Conservation (phyloP, 805 yeast genomes). For the Barnettozyma sucrosica region DNA sequence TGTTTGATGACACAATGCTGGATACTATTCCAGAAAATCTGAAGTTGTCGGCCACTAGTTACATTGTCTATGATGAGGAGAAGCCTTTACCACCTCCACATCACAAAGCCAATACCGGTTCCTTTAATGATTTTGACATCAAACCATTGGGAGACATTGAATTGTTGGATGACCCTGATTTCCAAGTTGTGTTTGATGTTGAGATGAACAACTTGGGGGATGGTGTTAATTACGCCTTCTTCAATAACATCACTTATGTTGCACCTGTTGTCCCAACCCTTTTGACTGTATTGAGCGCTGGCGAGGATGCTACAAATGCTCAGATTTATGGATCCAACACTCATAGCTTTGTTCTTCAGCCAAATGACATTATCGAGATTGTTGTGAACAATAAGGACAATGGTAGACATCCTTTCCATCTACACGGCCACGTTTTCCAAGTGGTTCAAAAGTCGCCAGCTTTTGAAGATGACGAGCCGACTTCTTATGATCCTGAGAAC, state of each 20-base stretch:
- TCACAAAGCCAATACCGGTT: constrained; percentile 12
- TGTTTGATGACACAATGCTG: constrained; percentile 60
- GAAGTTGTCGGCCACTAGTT: constrained; percentile 48
- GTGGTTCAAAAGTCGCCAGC: constrained; percentile 46
- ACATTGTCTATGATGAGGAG: constrained; percentile 42
- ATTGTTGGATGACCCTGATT: constrained; percentile 55
- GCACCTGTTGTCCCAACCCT: constrained; percentile 70
- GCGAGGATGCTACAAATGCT: constrained; percentile 47
- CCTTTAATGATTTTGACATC: constrained; percentile 32
- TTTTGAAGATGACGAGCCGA: constrained; percentile 45
- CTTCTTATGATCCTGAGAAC: constrained; percentile 46
- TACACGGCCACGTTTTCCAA: constrained; percentile 70
- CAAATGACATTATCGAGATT: constrained; percentile 62
- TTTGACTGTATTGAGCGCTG: constrained; percentile 56
- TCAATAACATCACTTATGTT: constrained; percentile 59
- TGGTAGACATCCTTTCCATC: constrained; percentile 71
- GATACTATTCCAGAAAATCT: constrained; percentile 61
- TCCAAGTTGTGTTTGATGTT: constrained; percentile 51
- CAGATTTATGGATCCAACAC: constrained; percentile 72
- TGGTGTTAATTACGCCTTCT: constrained; percentile 73
- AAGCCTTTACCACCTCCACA: constrained; percentile 27
- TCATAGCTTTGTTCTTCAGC: constrained; percentile 54
- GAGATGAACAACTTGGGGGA: constrained; percentile 65
- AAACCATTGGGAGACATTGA: constrained; percentile 39
- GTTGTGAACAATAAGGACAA: constrained; percentile 73